Percentiles rank a stretch among this genome's conserved stretches.
Evolutionary conservation across 176 grass and related monocot species (phyloP).

Genomic region (Rhipidocladum racemiflorum): DNA sequence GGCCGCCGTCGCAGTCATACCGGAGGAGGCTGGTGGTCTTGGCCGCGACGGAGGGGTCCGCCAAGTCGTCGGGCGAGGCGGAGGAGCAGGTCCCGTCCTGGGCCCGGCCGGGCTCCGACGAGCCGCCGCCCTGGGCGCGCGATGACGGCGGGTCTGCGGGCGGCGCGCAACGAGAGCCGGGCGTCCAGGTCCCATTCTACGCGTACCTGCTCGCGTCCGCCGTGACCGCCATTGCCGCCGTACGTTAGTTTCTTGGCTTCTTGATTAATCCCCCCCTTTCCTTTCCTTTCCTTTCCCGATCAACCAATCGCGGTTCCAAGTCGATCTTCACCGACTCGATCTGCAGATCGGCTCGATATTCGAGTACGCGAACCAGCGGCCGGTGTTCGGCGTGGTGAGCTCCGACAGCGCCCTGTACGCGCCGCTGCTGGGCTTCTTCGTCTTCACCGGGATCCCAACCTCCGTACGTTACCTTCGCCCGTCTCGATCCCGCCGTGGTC

Average conservation of each 20-base stretch:
- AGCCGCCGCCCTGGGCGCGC: conserved; percentile 78
- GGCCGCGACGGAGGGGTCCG: conserved; percentile 49
- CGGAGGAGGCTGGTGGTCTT: conserved; percentile 32
- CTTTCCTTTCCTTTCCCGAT: no score
- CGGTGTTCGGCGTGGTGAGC: conserved; percentile 77
- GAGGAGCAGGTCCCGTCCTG: conserved; percentile 77
- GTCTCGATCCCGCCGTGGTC: no score
- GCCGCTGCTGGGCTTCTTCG: conserved; percentile 92
- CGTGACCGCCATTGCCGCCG: conserved; percentile 84
- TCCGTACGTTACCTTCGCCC: conserved; percentile 50
- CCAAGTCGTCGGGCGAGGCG: conserved; percentile 52
- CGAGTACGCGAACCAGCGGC: conserved; percentile 74
- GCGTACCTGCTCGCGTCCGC: conserved; percentile 84
- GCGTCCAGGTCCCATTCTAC: conserved; percentile 55
- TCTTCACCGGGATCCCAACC: conserved; percentile 80
- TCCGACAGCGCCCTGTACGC: conserved; percentile 79
- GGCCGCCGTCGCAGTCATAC: background rate
- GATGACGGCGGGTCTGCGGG: conserved; percentile 31
- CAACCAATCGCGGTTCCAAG: no score
- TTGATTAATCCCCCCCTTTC: no score
- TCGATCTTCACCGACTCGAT: no score
- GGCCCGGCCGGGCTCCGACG: conserved; percentile 65
- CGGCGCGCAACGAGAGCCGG: conserved; percentile 3
- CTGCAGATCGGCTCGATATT: conserved; percentile 90
- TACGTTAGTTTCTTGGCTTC: conserved; percentile 16